Evolutionary conservation across 2,329 filamentous ascomycete species (phyloP), one percentile per base, ranked within the genome.

Genomic region (Pseudogymnoascus sp.): DNA sequence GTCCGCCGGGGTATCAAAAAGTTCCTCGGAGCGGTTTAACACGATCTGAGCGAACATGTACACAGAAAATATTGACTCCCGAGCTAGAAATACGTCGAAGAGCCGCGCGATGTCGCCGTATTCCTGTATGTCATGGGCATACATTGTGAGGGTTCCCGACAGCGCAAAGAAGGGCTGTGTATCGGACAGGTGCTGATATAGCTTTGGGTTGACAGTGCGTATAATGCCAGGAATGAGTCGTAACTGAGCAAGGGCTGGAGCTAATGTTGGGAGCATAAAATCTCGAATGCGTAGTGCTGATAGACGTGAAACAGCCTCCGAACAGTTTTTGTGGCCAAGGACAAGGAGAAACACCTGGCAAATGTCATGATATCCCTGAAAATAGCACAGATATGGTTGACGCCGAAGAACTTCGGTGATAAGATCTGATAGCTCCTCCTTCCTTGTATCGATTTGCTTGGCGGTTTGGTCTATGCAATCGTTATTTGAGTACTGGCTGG

Each of bases 311-410:
- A 95, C 84, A 14, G 87, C 84, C 6, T 79, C 73, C 15, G 81
- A 78, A 14, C 89, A 86, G 60, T 79, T 72, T 20, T 79, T 70
- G 8, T 83, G 76, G 0, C 87, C 87, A 3, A 99, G 80, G 9
- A 97, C 92, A 12, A 99, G 82, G 39, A 97, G 82, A 63, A 99
- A 82, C 22, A 99, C 94, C 75, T 99, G 95, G 68, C 90, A 94
- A 70, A 99, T 97, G 76, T 99, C 94, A 75, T 99, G 94, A 73
- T 95, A 99, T 72, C 94, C 94, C 77, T 99, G 94, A 74, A 99
- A 99, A 76, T 99, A 99, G 77, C 86, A 91, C 36, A 99, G 83
- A 72, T 87, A 86, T 14, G 92, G 91, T 69, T 95, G 82, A 35
- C 83, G 83, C 60, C 95, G 87, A 50, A 99, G 82, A 12, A 95